A percentile compares a stretch with the other conserved stretches of the same genome.
phyloP scores from a whole-genome alignment of 179 eudicot genomes.

The Beta corolliflora region DNA sequence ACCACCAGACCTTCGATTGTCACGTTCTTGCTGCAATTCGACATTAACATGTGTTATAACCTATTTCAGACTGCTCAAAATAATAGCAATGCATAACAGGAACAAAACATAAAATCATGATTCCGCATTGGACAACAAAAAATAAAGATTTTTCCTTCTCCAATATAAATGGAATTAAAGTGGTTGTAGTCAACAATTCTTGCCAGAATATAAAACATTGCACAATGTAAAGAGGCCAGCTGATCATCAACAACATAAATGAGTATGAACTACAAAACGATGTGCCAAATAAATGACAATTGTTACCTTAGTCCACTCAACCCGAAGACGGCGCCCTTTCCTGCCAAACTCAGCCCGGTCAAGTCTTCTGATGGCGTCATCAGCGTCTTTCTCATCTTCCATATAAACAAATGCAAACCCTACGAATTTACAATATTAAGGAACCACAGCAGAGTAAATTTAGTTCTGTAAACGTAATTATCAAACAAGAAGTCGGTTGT shows the following conservation, averaged over 20 bases:
- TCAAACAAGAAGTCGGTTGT: constrained; percentile 17
- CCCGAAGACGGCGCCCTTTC: constrained; percentile 82
- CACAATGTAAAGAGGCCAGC: background rate
- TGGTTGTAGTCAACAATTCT: background rate
- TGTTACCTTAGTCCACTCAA: constrained; percentile 94
- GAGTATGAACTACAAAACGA: background rate
- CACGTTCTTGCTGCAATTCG: constrained; percentile 76
- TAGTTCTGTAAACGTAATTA: constrained; percentile 24
- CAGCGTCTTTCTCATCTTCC: constrained; percentile 88
- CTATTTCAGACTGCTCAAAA: background rate
- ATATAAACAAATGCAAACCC: constrained; percentile 80
- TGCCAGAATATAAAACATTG: background rate
- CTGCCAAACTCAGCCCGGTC: constrained; percentile 82
- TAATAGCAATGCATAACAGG: background rate
- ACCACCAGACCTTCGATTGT: constrained; percentile 55
- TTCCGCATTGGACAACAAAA: background rate
- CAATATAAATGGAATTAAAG: background rate
- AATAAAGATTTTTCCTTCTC: background rate
- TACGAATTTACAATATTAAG: constrained; percentile 33
- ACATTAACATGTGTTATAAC: constrained; percentile 5
- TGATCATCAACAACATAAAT: background rate
- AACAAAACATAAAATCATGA: background rate
- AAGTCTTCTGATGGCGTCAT: constrained; percentile 72
- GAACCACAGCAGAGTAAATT: constrained; percentile 23
- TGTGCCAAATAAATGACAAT: background rate